Conservation (phyloP, 768 basidiomycete genomes). For the Candolleomyces efflorescens region DNA sequence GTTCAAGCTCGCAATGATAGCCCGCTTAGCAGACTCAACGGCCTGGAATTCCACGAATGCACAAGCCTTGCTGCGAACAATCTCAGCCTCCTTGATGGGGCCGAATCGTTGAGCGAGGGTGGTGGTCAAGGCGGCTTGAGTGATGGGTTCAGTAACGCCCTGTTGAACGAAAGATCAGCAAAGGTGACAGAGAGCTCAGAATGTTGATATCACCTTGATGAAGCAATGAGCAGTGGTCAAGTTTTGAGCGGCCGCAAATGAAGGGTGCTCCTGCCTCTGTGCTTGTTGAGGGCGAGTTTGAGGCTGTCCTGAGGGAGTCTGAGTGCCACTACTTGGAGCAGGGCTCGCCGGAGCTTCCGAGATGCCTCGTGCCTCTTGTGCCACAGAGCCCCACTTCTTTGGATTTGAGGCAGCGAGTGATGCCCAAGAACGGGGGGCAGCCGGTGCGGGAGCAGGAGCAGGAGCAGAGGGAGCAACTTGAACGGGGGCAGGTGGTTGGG, state of each 20-base stretch:
- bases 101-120: conserved; percentile 66
- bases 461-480: conserved; percentile 24
- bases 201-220: conserved; percentile 90
- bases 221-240: conserved; percentile 81
- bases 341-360: conserved; percentile 52
- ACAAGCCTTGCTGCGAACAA: conserved; percentile 84
- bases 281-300: conserved; percentile 25
- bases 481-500: conserved; percentile 24
- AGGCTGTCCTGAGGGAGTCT: conserved; percentile 20
- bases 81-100: conserved; percentile 81
- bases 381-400: conserved; percentile 84
- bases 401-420: conserved; percentile 80
- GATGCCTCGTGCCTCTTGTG: conserved; percentile 72
- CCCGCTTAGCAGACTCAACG: conserved; percentile 78
- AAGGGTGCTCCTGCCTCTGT: conserved; percentile 37
- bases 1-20: conserved; percentile 73
- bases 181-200: too few relatives aligned
- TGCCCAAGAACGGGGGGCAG: conserved; percentile 85
- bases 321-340: conserved; percentile 32
- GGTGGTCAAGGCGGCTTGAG: conserved; percentile 43
- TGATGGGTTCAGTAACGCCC: conserved; percentile 71
- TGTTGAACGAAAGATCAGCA: conserved; percentile 19
- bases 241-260: conserved; percentile 50
- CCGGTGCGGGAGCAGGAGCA: conserved; percentile 29
- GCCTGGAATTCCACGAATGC: conserved; percentile 88